Conservation (phyloP, 768 basidiomycete genomes). For the Amanita jacksonii region DNA sequence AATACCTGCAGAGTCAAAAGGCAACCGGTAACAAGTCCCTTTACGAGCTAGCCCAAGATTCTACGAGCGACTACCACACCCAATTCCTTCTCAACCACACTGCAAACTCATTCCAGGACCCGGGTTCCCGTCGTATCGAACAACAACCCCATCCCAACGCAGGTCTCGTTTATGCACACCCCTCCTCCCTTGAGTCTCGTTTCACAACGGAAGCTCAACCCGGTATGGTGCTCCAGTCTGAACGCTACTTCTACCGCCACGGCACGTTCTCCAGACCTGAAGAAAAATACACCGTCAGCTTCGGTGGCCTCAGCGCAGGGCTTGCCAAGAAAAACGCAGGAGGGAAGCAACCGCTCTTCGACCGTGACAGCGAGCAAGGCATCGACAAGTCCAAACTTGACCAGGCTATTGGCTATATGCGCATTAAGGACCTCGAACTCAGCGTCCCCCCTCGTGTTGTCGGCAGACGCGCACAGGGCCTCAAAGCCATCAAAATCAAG, state of each 20-base stretch:
- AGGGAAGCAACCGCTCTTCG: constrained; percentile 18
- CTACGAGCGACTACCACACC: constrained; percentile 10
- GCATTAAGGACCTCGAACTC: constrained; percentile 20
- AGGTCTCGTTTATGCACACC: constrained; percentile 51
- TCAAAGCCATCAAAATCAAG: constrained; percentile 26
- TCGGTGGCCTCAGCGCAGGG: constrained; percentile 32
- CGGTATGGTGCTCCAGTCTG: constrained; percentile 50
- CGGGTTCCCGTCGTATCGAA: constrained; percentile 32
- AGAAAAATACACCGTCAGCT: constrained; percentile 23
- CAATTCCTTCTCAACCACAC: constrained; percentile 21
- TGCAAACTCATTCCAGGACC: constrained; percentile 14
- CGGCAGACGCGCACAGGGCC: constrained; percentile 27
- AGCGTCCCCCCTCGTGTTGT: constrained; percentile 34
- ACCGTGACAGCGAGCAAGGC: constrained; percentile 21
- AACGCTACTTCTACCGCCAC: constrained; percentile 5
- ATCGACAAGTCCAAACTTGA: constrained; percentile 13
- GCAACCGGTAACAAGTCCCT: constrained; percentile 12
- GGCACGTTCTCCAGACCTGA: neutral
- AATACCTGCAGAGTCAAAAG: constrained; percentile 26
- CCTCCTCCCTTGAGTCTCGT: constrained; percentile 42
- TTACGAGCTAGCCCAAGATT: constrained; percentile 17
- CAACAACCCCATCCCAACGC: constrained; percentile 56
- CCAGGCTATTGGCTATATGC: constrained; percentile 23
- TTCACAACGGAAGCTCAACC: constrained; percentile 43
- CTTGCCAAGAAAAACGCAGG: constrained; percentile 13